Percentiles rank a stretch among this genome's conserved stretches.
Evolutionary conservation across 495 filamentous ascomycete species (phyloP).

Genomic region (Neurospora terricola): DNA sequence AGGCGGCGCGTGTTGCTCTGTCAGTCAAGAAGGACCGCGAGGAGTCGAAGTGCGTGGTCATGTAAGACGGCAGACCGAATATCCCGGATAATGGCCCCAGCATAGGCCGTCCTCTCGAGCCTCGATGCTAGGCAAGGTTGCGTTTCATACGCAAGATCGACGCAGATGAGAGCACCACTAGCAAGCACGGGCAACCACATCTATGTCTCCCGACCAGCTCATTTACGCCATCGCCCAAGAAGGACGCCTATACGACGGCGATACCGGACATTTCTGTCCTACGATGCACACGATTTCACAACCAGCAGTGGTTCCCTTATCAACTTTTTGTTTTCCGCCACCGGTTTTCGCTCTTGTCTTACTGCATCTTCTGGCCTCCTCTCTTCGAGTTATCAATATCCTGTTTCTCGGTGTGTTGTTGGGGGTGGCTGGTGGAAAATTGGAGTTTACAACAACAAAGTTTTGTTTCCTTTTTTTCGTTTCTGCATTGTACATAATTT

Average conservation of each 20-base stretch:
- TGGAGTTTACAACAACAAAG: conserved; percentile 1
- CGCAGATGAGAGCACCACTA: neutral
- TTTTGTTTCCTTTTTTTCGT: neutral
- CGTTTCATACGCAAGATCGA: neutral
- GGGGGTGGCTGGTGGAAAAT: neutral
- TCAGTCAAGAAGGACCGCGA: conserved; percentile 65
- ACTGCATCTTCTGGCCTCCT: neutral
- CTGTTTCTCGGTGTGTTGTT: conserved; percentile 4
- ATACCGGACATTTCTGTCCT: neutral
- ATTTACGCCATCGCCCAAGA: neutral
- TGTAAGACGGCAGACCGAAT: conserved; percentile 29
- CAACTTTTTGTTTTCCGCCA: neutral
- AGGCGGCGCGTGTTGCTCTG: conserved; percentile 92
- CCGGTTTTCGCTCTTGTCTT: neutral
- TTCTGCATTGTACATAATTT: conserved; percentile 8
- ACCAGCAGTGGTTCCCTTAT: neutral
- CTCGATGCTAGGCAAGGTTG: neutral
- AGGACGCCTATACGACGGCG: neutral
- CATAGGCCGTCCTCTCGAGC: neutral
- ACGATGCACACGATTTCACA: neutral
- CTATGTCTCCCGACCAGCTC: neutral
- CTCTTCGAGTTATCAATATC: neutral
- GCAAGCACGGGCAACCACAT: neutral
- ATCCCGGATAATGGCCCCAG: neutral
- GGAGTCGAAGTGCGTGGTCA: conserved; percentile 44